These are phyloP conservation scores for Hyphopichia fennica DNA, from an alignment of 1,139 yeast genomes.

Conservation along the genomic window DNA sequence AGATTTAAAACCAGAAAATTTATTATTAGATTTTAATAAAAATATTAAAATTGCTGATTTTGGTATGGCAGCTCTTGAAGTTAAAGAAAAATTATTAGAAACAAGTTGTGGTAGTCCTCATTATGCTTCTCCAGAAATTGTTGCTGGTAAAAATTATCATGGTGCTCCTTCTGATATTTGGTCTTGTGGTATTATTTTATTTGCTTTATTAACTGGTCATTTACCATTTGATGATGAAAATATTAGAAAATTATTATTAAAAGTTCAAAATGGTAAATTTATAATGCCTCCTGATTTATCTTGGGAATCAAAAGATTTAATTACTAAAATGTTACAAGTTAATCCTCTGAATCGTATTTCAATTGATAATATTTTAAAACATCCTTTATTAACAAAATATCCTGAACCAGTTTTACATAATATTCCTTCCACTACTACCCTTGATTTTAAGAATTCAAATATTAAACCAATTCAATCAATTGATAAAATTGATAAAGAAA, in stretches of 20 bases:
- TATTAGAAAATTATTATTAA: conserved; percentile 77
- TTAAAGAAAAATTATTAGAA: conserved; percentile 78
- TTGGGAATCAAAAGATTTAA: conserved; percentile 82
- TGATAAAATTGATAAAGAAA: conserved; percentile 74
- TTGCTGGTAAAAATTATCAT: conserved; percentile 89
- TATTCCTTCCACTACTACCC: conserved; percentile 17
- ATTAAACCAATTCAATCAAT: conserved; percentile 50
- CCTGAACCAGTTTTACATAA: conserved; percentile 33
- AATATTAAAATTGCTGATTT: conserved; percentile 97
- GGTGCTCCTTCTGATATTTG: conserved; percentile 98
- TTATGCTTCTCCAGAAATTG: conserved; percentile 97
- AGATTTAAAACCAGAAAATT: conserved; percentile 93
- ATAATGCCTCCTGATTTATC: conserved; percentile 81
- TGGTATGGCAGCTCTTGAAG: conserved; percentile 99
- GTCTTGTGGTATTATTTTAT: conserved; percentile 96
- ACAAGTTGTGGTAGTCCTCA: conserved; percentile 99
- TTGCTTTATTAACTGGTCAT: conserved; percentile 92
- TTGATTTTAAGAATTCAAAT: conserved; percentile 30
- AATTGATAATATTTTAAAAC: conserved; percentile 69
- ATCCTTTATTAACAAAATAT: conserved; percentile 79
- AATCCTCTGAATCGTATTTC: conserved; percentile 78
- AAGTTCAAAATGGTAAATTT: conserved; percentile 88
- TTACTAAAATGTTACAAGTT: conserved; percentile 76
- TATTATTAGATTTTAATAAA: conserved; percentile 79
- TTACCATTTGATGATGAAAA: conserved; percentile 97